Conservation (phyloP, 2,329 filamentous ascomycete species). For the Alternaria burnsii region DNA sequence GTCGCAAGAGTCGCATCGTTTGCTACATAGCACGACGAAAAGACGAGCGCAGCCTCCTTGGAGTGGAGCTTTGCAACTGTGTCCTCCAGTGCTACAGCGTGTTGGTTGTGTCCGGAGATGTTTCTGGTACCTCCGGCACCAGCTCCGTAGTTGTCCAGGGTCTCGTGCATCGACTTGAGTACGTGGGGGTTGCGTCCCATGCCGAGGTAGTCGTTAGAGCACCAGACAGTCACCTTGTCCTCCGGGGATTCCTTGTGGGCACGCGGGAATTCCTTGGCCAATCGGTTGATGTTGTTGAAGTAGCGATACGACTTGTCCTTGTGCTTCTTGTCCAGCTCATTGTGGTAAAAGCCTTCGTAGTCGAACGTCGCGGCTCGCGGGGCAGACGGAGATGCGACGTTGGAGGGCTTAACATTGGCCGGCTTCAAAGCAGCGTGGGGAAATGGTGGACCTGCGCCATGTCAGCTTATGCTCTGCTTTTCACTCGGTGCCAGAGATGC, state of each 20-base stretch:
- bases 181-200: slow-evolving; percentile 94
- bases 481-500: not conserved
- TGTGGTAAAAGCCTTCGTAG: slow-evolving; percentile 88
- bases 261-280: slow-evolving; percentile 94
- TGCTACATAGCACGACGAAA: slow-evolving; percentile 97
- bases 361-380: slow-evolving; percentile 73
- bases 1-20: slow-evolving; percentile 98
- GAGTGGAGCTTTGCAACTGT: slow-evolving; percentile 88
- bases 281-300: slow-evolving; percentile 99
- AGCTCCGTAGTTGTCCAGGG: slow-evolving; percentile 91
- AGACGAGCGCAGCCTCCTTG: slow-evolving; percentile 91
- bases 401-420: slow-evolving; percentile 29
- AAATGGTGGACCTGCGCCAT: slow-evolving; percentile 38
- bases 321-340: slow-evolving; percentile 96
- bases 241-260: slow-evolving; percentile 87
- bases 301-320: slow-evolving; percentile 99
- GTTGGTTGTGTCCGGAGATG: slow-evolving; percentile 97
- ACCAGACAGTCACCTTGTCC: slow-evolving; percentile 96
- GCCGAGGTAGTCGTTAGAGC: slow-evolving; percentile 97
- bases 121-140: slow-evolving; percentile 96
- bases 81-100: slow-evolving; percentile 84
- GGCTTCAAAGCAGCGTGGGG: slow-evolving; percentile 39
- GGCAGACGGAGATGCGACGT: slow-evolving; percentile 56
- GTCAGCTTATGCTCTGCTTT: slow-evolving; percentile 15
- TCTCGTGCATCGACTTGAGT: slow-evolving; percentile 90